Evolutionary conservation across 2,329 filamentous ascomycete genomes (phyloP), one percentile per base, ranked within the genome.

Genomic region (Talaromyces sp.): DNA sequence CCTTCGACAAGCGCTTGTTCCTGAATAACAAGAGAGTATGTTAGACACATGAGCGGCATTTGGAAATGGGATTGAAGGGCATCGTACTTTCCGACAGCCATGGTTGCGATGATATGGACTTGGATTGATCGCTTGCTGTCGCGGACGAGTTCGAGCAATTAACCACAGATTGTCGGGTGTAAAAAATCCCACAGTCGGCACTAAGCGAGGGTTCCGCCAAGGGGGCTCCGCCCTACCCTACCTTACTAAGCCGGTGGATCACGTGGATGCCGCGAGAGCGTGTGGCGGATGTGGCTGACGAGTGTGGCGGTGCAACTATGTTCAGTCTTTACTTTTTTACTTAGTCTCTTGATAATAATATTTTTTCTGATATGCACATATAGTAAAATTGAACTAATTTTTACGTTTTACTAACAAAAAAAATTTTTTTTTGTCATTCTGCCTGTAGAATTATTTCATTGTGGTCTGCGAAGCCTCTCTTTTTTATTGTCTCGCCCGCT

Each of bases 1-100:
- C 95, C 88, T 99, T 99, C 71, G 95, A 98, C 85, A 99, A 88
- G 87, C 95, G 92, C 92, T 99, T 99, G 89, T 99, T 99, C 91
- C 89, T 92, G 73, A 30, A 62, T 62, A 55, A 54, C 36, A 36
- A 51, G 19, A 33, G 9, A 58, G 42, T 25, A 33, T 36, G 19
- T 57, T 44, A 59, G 47, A 39, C 15, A n/a, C 22, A 15, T 19
- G 53, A 3, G 54, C 25, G 44, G n/a, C 42, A 8, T 8, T 25
- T 27, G 11, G 19, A 53, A 27, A 55, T 57, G 33, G n/a, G 44
- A 54, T 33, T 19, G 6, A 13, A 58, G 28, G 7, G 13, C 30
- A 19, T 56, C 84, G 82, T 79, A 87, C 84, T 92, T 92, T 85
- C 89, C 89, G 81, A 92, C 89, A 85, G 89, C 89, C 89, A 92